These are phyloP conservation scores for Gaertneriomyces sp. DNA, from an alignment of 192 early-diverging fungal genomes.

Conservation along the genomic window DNA sequence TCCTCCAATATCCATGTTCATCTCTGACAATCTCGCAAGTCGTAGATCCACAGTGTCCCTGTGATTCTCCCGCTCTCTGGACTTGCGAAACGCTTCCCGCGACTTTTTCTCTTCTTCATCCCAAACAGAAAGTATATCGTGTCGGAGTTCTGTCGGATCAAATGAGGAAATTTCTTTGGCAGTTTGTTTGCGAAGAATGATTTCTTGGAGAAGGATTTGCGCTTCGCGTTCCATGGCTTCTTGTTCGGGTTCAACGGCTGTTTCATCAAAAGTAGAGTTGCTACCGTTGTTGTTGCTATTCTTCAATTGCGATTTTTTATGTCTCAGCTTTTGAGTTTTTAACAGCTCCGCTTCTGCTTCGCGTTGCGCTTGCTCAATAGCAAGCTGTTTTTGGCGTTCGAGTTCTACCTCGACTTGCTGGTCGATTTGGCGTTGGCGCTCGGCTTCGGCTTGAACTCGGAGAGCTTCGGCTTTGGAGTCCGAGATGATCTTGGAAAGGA, in stretches of 20 bases:
- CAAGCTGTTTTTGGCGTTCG: slow-evolving; percentile 18
- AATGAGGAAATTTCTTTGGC: slow-evolving; percentile 13
- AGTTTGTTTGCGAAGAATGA: slow-evolving; percentile 19
- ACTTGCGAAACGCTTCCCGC: too few species aligned
- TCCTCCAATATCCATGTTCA: too few species aligned
- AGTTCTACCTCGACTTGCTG: background rate
- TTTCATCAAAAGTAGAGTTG: slow-evolving; percentile 5
- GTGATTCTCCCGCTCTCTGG: too few species aligned
- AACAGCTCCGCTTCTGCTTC: slow-evolving; percentile 10
- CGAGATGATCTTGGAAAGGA: background rate
- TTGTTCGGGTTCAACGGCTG: slow-evolving; percentile 19
- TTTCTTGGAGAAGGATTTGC: slow-evolving; percentile 5
- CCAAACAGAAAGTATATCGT: too few species aligned
- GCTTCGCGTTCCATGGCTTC: slow-evolving; percentile 12
- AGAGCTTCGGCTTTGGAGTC: slow-evolving; percentile 13
- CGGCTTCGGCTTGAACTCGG: slow-evolving; percentile 2
- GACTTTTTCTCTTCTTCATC: too few species aligned
- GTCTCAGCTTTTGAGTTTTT: background rate
- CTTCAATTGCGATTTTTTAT: background rate
- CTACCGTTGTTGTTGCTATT: background rate
- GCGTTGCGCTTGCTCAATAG: slow-evolving; percentile 22
- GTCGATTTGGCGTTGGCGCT: slow-evolving; percentile 4
- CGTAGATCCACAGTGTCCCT: too few species aligned
- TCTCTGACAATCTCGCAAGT: too few species aligned
- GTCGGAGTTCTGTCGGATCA: background rate